These are phyloP conservation scores for Erythrophleum fordii DNA, from an alignment of 306 rosid species.

Conservation along the genomic window DNA sequence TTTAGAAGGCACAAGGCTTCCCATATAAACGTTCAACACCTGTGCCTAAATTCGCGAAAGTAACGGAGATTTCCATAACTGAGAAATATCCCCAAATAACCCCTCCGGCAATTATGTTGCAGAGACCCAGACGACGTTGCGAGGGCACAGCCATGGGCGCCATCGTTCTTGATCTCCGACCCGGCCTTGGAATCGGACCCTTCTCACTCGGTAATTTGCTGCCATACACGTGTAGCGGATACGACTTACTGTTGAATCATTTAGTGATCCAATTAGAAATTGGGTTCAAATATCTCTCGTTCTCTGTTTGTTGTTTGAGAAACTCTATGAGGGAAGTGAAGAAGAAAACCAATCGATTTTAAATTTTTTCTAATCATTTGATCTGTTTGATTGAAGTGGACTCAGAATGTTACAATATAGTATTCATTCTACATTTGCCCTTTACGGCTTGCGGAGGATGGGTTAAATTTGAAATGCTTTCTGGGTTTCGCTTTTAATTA, in stretches of 20 bases:
- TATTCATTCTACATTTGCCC: not conserved
- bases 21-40: constrained; percentile 29
- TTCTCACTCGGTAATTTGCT: constrained; percentile 72
- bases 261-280: not conserved
- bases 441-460: not conserved
- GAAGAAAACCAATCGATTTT: not conserved
- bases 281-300: not conserved
- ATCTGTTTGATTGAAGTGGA: not conserved
- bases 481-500: not conserved
- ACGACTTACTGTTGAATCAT: not conserved
- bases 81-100: constrained; percentile 13
- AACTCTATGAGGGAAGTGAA: not conserved
- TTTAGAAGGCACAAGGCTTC: not conserved
- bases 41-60: constrained; percentile 42
- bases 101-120: constrained; percentile 55
- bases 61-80: constrained; percentile 38
- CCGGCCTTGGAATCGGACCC: constrained; percentile 90
- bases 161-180: constrained; percentile 92
- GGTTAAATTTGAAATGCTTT: constrained; percentile 22
- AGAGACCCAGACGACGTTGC: constrained; percentile 89
- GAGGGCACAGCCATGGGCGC: constrained; percentile 99
- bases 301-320: constrained; percentile 1
- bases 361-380: not conserved
- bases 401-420: not conserved
- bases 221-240: not conserved